A percentile compares a stretch with the other conserved stretches of the same genome.
Evolutionary conservation across 106 monocot species (phyloP).

Genomic region (Amphibolis antarctica): DNA sequence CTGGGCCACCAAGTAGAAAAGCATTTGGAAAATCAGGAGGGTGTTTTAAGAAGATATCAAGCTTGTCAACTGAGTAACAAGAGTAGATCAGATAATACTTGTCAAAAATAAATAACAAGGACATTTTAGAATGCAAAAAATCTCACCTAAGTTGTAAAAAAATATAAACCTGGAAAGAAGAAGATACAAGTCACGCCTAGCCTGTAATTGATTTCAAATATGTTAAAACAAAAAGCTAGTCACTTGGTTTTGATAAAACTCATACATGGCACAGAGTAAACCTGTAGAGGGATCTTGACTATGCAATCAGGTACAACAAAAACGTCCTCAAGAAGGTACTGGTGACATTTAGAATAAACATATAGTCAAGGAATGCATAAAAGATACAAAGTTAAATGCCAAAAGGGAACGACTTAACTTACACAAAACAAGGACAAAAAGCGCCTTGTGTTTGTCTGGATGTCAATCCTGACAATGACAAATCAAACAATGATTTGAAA

Average conservation of each 20-base stretch:
- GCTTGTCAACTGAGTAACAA: slow-evolving; percentile 38
- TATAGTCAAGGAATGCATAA: background rate
- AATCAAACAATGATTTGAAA: background rate
- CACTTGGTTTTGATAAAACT: background rate
- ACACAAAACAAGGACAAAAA: slow-evolving; percentile 83
- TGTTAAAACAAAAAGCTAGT: background rate
- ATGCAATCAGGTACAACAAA: slow-evolving; percentile 39
- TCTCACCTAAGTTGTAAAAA: slow-evolving; percentile 72
- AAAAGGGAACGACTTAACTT: slow-evolving; percentile 10
- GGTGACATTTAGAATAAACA: slow-evolving; percentile 3
- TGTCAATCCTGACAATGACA: slow-evolving; percentile 71
- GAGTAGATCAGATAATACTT: background rate
- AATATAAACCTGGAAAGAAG: slow-evolving; percentile 78
- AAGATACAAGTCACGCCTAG: slow-evolving; percentile 61
- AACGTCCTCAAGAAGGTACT: slow-evolving; percentile 98
- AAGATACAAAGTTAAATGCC: background rate
- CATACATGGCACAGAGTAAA: slow-evolving; percentile 1
- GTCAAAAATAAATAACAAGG: background rate
- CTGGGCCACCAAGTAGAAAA: slow-evolving; percentile 73
- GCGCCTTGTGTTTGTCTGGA: slow-evolving; percentile 82
- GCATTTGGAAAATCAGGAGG: slow-evolving; percentile 69
- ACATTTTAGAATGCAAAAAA: background rate
- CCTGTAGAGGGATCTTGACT: slow-evolving; percentile 70
- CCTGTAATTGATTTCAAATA: slow-evolving; percentile 27
- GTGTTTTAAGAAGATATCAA: slow-evolving; percentile 53